Conservation (phyloP, 1,284 basidiomycete genomes). For the Bjerkandera adusta region DNA sequence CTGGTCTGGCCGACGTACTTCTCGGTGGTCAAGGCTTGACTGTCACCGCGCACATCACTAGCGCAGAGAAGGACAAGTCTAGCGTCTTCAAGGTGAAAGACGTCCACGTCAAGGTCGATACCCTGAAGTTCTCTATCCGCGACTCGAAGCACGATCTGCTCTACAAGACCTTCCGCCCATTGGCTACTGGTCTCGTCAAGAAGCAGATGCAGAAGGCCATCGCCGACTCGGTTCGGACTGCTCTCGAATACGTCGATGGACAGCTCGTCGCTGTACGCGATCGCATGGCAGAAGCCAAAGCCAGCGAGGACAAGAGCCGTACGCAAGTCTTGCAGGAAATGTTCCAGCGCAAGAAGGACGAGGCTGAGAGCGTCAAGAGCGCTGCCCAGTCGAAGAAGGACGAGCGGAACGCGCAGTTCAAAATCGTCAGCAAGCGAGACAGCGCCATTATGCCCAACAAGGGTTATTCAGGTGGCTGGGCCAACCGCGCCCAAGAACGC, state of each 20-base stretch:
- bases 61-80: slow-evolving; percentile 60
- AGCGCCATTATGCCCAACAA: slow-evolving; percentile 56
- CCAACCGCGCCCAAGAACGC: slow-evolving; percentile 60
- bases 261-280: slow-evolving; percentile 83
- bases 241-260: slow-evolving; percentile 83
- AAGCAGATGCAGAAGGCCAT: slow-evolving; percentile 87
- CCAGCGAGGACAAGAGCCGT: slow-evolving; percentile 46
- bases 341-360: slow-evolving; percentile 59
- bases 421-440: slow-evolving; percentile 66
- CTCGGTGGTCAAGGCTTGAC: slow-evolving; percentile 80
- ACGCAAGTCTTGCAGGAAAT: slow-evolving; percentile 69
- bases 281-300: slow-evolving; percentile 70
- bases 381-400: slow-evolving; percentile 31
- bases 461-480: slow-evolving; percentile 73
- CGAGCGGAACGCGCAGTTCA: slow-evolving; percentile 63
- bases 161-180: slow-evolving; percentile 79
- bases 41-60: slow-evolving; percentile 62
- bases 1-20: slow-evolving; percentile 90
- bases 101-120: slow-evolving; percentile 79
- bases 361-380: slow-evolving; percentile 36
- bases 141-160: slow-evolving; percentile 91
- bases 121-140: slow-evolving; percentile 88
- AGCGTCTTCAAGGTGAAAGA: slow-evolving; percentile 80
- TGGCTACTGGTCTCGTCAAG: slow-evolving; percentile 85
- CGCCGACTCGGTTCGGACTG: slow-evolving; percentile 73